These are phyloP conservation scores for Leishmania tarentolae DNA, from an alignment of 208 protist species.

Conservation along the genomic window DNA sequence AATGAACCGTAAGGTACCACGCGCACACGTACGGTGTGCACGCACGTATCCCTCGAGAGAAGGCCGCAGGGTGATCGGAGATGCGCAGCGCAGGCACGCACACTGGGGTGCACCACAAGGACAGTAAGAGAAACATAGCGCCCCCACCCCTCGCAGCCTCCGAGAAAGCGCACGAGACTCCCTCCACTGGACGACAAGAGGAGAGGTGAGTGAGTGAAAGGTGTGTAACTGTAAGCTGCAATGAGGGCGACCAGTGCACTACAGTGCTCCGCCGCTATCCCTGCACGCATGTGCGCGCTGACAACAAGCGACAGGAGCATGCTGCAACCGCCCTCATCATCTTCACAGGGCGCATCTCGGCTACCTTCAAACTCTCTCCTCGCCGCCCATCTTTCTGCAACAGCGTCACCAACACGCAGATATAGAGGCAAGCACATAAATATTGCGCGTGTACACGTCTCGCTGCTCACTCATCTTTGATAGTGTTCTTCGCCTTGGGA, in stretches of 20 bases:
- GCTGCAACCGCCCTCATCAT: background rate
- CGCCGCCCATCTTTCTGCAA: background rate
- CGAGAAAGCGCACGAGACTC: background rate
- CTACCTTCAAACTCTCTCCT: background rate
- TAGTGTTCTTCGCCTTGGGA: constrained; percentile 89
- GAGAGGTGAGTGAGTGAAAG: background rate
- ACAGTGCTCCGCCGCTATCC: background rate
- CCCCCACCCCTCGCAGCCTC: background rate
- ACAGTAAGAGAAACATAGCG: background rate
- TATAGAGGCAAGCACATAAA: background rate
- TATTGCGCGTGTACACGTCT: background rate
- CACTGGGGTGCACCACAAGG: background rate
- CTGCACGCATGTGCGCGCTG: background rate
- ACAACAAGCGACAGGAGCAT: background rate
- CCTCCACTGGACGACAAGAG: background rate
- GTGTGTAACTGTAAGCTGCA: background rate
- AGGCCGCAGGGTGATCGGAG: background rate
- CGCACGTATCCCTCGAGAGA: background rate
- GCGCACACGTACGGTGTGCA: background rate
- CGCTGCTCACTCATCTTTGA: constrained; percentile 71
- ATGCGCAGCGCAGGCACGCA: background rate
- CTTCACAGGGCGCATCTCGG: background rate
- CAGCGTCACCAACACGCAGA: background rate
- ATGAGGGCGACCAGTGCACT: background rate
- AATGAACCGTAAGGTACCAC: background rate